Evolutionary conservation across 2,329 filamentous ascomycete species (phyloP).

Genomic region (Fusarium coicis): DNA sequence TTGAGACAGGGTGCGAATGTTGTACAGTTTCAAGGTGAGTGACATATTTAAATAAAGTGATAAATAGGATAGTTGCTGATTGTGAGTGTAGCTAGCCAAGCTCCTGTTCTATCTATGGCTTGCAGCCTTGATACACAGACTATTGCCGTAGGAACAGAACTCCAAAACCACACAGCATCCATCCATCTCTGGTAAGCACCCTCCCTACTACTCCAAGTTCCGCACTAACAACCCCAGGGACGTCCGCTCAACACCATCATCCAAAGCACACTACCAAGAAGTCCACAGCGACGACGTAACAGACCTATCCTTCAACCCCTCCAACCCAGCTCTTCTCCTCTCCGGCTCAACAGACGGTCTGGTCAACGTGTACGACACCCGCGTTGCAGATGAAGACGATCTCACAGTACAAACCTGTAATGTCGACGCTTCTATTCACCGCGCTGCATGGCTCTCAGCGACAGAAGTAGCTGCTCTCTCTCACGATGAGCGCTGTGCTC

Average conservation of each 20-base stretch:
- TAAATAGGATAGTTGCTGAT: neutral
- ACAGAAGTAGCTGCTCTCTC: conserved; percentile 77
- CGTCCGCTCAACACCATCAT: conserved; percentile 59
- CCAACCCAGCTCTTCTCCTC: conserved; percentile 69
- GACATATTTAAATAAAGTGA: neutral
- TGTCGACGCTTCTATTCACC: conserved; percentile 78
- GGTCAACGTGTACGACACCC: conserved; percentile 79
- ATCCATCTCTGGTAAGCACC: conserved; percentile 68
- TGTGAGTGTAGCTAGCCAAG: conserved; percentile 51
- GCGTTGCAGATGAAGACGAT: conserved; percentile 79
- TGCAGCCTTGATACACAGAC: conserved; percentile 66
- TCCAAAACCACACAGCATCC: conserved; percentile 70
- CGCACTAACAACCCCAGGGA: conserved; percentile 58
- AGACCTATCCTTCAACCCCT: conserved; percentile 68
- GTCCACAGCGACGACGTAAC: conserved; percentile 76
- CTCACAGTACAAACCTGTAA: conserved; percentile 83
- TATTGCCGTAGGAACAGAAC: conserved; percentile 78
- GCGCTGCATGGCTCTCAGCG: conserved; percentile 74
- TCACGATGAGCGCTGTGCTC: conserved; percentile 80
- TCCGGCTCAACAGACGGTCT: conserved; percentile 85
- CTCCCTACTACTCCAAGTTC: neutral
- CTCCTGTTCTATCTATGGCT: conserved; percentile 72
- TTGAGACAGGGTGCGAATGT: conserved; percentile 60
- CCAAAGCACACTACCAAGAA: conserved; percentile 68
- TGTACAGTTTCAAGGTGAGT: conserved; percentile 57